phyloP scores from a whole-genome alignment of 306 rosid species.

The Herpetospermum pedunculosum region DNA sequence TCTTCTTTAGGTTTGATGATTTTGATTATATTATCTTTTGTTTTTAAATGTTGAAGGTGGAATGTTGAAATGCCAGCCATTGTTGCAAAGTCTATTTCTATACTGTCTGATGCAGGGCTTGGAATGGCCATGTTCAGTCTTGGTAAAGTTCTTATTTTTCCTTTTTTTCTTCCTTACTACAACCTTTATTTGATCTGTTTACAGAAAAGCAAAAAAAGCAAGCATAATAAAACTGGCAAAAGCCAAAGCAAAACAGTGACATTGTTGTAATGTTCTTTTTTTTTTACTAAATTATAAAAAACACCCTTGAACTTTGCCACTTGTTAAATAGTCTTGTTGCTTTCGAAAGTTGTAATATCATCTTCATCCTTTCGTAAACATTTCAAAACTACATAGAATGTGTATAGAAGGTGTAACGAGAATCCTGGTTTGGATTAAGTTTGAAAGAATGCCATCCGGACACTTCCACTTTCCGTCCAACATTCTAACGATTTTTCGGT shows the following conservation, averaged over 20 bases:
- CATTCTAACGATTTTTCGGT: too few species aligned
- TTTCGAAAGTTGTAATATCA: too few species aligned
- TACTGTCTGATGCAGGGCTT: slow-evolving; percentile 89
- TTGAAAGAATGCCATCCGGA: too few species aligned
- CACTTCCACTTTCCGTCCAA: too few species aligned
- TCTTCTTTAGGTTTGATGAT: background rate
- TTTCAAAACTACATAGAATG: too few species aligned
- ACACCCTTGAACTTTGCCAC: too few species aligned
- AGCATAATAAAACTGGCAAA: slow-evolving; percentile 8
- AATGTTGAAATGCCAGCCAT: slow-evolving; percentile 71
- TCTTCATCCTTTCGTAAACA: too few species aligned
- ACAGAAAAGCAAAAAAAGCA: background rate
- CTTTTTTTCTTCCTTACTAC: too few species aligned
- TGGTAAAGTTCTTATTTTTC: slow-evolving; percentile 33
- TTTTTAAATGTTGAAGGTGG: slow-evolving; percentile 45
- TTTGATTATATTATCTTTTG: background rate
- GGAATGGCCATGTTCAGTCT: slow-evolving; percentile 99
- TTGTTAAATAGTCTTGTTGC: too few species aligned
- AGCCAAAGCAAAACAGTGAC: background rate
- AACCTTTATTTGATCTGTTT: background rate
- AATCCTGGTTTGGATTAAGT: too few species aligned
- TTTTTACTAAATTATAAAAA: too few species aligned
- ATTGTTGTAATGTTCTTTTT: background rate
- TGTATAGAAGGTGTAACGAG: too few species aligned
- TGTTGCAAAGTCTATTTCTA: slow-evolving; percentile 73